A percentile compares a stretch with the other conserved stretches of the same genome.
phyloP scores from a whole-genome alignment of 1,284 basidiomycete species.

The Hymenochaete sp. region DNA sequence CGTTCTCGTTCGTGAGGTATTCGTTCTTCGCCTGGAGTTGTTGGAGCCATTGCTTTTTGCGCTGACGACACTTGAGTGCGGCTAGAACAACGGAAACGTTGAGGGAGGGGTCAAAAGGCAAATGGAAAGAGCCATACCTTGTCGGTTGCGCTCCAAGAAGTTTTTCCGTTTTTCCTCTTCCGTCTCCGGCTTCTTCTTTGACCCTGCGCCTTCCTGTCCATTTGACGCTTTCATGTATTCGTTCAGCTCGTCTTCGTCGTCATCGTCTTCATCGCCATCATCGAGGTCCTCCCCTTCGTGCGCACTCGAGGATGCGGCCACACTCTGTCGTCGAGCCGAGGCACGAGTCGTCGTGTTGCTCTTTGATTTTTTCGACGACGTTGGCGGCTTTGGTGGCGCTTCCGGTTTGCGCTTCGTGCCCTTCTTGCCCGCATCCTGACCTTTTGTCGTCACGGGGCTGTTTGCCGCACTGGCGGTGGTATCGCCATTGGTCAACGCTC shows the following conservation, averaged over 20 bases:
- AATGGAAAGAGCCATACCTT: slow-evolving; percentile 46
- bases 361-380: slow-evolving; percentile 32
- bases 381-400: slow-evolving; percentile 20
- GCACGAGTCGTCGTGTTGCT: slow-evolving; percentile 24
- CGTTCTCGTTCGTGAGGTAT: slow-evolving; percentile 84
- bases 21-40: slow-evolving; percentile 93
- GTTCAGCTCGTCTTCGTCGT: slow-evolving; percentile 21
- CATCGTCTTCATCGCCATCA: slow-evolving; percentile 29
- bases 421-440: too few species aligned
- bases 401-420: slow-evolving; percentile 63
- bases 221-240: too few species aligned
- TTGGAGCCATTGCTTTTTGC: slow-evolving; percentile 96
- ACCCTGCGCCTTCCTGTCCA: slow-evolving; percentile 16
- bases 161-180: slow-evolving; percentile 94
- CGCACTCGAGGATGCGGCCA: slow-evolving; percentile 22
- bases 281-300: slow-evolving; percentile 43
- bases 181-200: slow-evolving; percentile 74
- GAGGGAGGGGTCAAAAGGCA: neutral
- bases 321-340: slow-evolving; percentile 20
- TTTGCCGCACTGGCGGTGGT: slow-evolving; percentile 24
- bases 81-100: slow-evolving; percentile 48
- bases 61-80: slow-evolving; percentile 95
- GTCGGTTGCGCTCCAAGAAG: slow-evolving; percentile 89
- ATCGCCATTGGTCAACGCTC: slow-evolving; percentile 25
- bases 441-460: slow-evolving; percentile 17